Percentiles rank a stretch among this genome's conserved stretches.
These are phyloP conservation scores for Sclerotinia subarctica DNA, from an alignment of 2,329 filamentous ascomycete species.

Conservation along the genomic window DNA sequence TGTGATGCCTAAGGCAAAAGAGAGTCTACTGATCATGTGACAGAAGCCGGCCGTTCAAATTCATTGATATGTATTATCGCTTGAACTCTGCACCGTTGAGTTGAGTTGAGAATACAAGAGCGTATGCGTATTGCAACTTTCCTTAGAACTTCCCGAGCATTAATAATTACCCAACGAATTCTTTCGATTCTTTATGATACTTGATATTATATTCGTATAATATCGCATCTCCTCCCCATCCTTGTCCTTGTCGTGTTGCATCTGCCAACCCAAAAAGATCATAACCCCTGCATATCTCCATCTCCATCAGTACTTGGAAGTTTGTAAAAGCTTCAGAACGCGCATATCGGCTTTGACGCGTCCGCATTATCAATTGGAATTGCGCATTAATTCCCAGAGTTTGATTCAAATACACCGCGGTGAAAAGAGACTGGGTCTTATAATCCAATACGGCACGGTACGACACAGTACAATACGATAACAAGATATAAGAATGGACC, in stretches of 20 bases:
- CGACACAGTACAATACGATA: constrained; percentile 7
- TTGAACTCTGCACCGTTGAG: neutral
- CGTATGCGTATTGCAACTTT: neutral
- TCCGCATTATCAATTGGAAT: constrained; percentile 9
- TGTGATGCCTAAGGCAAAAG: too few relatives aligned
- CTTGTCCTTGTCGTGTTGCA: constrained; percentile 1
- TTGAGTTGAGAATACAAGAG: constrained; percentile 2
- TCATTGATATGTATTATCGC: neutral
- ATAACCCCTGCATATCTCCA: constrained; percentile 18
- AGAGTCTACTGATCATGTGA: neutral
- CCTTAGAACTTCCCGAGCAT: neutral
- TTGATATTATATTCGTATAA: neutral
- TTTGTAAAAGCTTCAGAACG: constrained; percentile 19
- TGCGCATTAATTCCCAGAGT: constrained; percentile 19
- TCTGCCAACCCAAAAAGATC: constrained; percentile 9
- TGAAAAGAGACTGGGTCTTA: neutral
- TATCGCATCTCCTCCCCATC: constrained; percentile 12
- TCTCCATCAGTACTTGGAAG: constrained; percentile 18
- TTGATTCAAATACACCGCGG: neutral
- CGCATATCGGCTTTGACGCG: constrained; percentile 21
- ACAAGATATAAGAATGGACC: constrained; percentile 33
- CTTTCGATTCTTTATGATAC: neutral
- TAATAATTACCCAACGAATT: neutral
- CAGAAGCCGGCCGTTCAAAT: neutral
- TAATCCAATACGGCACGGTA: neutral